Evolutionary conservation across 192 early-diverging fungal genomes (phyloP).

Genomic region (Gigaspora rosea): DNA sequence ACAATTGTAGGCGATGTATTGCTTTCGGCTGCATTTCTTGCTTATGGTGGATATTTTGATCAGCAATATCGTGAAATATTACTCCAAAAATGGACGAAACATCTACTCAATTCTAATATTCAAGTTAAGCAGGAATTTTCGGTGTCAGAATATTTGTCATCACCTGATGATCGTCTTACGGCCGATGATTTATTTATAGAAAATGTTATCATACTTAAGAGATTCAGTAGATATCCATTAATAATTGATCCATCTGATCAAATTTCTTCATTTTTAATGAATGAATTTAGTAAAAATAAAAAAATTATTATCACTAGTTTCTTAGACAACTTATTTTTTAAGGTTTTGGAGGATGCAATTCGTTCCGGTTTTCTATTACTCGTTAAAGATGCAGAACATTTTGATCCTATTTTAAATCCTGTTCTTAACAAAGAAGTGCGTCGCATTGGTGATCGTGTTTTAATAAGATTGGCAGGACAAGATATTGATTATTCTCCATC

Average conservation of each 20-base stretch:
- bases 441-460: conserved; percentile 91
- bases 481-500: conserved; percentile 99
- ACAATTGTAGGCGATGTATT: conserved; percentile 98
- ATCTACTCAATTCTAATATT: conserved; percentile 67
- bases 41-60: conserved; percentile 98
- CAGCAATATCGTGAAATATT: conserved; percentile 90
- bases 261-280: conserved; percentile 83
- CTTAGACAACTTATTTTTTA: conserved; percentile 95
- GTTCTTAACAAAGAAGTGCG: conserved; percentile 97
- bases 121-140: conserved; percentile 79
- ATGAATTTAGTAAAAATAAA: conserved; percentile 81
- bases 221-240: conserved; percentile 94
- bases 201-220: conserved; percentile 96
- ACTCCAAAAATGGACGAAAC: conserved; percentile 74
- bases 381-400: conserved; percentile 96
- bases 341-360: conserved; percentile 95
- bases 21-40: conserved; percentile 89
- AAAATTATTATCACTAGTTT: conserved; percentile 96
- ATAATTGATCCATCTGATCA: conserved; percentile 98
- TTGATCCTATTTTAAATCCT: conserved; percentile 97
- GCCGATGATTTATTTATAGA: conserved; percentile 94
- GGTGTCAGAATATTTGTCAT: conserved; percentile 86
- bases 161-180: conserved; percentile 89
- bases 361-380: conserved; percentile 98
- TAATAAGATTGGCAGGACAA: conserved; percentile 93